Percentiles rank a stretch among this genome's conserved stretches.
Conservation (phyloP, 257 asterid species). For the Solanum verrucosum region DNA sequence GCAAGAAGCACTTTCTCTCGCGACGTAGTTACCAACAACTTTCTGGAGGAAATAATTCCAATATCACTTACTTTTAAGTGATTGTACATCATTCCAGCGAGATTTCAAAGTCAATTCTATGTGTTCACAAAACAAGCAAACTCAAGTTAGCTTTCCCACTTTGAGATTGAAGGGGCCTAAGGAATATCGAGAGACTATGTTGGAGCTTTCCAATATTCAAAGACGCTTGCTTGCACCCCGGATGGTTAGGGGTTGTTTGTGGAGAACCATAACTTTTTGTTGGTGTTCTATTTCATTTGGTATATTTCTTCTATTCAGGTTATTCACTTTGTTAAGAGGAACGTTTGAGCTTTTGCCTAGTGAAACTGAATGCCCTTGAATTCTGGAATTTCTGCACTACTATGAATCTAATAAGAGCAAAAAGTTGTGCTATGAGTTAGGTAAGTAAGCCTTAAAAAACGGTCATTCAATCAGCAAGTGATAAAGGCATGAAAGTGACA, state of each 20-base stretch:
- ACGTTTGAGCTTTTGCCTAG: background rate
- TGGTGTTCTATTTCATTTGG: background rate
- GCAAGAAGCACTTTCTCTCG: background rate
- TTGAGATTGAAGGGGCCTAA: background rate
- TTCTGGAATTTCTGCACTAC: background rate
- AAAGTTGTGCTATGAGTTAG: background rate
- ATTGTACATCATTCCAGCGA: background rate
- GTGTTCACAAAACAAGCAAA: background rate
- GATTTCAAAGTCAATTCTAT: background rate
- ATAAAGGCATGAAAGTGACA: background rate
- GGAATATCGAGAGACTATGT: background rate
- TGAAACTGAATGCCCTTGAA: background rate
- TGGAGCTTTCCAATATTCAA: background rate
- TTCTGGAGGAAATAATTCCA: background rate
- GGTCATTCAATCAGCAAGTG: background rate
- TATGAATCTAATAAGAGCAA: background rate
- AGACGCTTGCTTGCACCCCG: background rate
- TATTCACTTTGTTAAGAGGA: background rate
- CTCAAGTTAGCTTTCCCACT: background rate
- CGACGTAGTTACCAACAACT: background rate
- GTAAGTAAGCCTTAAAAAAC: background rate
- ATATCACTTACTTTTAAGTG: background rate
- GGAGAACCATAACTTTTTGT: background rate
- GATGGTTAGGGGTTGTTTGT: background rate
- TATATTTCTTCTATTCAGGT: too few species aligned